Evolutionary conservation across 257 asterid genomes (phyloP).

Genomic region (Cinchona pubescens): DNA sequence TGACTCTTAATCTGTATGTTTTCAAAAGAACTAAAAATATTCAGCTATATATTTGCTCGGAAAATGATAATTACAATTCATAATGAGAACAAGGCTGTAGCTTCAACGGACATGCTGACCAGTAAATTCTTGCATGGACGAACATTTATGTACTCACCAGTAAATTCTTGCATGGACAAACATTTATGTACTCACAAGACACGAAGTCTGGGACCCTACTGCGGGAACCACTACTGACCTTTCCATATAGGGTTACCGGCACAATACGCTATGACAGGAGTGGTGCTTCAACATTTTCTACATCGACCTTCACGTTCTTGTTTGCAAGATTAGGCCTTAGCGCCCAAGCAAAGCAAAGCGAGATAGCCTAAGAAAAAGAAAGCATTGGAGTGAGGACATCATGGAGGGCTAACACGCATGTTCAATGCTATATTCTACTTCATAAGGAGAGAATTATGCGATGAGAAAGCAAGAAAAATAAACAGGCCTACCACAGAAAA

Average conservation of each 20-base stretch:
- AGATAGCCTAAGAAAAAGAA: slow-evolving; percentile 43
- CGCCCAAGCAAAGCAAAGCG: slow-evolving; percentile 61
- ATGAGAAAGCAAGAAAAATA: not conserved
- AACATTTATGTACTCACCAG: too few species aligned
- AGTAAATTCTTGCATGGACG: too few species aligned
- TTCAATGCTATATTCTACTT: not conserved
- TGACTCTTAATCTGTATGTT: not conserved
- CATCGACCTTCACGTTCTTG: slow-evolving; percentile 22
- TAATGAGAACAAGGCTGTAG: too few species aligned
- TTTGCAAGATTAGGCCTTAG: slow-evolving; percentile 46
- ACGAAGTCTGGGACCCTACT: too few species aligned
- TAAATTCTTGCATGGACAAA: too few species aligned
- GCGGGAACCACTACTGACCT: too few species aligned
- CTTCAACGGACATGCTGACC: too few species aligned
- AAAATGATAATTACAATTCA: not conserved
- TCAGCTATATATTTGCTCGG: not conserved
- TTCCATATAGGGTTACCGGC: not conserved
- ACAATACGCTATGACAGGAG: slow-evolving; percentile 43
- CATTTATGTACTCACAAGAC: too few species aligned
- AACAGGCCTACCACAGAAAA: slow-evolving; percentile 56
- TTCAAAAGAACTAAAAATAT: not conserved
- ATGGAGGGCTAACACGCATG: not conserved
- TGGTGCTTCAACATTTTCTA: slow-evolving; percentile 61
- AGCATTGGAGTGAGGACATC: not conserved
- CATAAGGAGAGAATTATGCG: not conserved